These are phyloP conservation scores for Leccinellum luteum DNA, from an alignment of 768 basidiomycete genomes.

Conservation along the genomic window DNA sequence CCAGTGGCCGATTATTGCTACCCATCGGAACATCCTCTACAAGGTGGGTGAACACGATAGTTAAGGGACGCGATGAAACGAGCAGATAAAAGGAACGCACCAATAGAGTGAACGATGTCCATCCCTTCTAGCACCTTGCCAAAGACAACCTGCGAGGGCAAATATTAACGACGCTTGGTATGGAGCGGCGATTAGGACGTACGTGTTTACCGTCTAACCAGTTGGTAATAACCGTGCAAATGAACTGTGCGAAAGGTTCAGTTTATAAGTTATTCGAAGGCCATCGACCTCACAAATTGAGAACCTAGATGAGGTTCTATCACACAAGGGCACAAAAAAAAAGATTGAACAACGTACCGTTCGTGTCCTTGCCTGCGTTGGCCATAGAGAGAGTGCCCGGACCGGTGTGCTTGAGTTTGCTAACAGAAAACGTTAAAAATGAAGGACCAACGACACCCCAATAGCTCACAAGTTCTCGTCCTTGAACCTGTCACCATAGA, in stretches of 20 bases:
- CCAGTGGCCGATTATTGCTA: slow-evolving; percentile 64
- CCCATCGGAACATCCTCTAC: slow-evolving; percentile 76
- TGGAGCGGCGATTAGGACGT: slow-evolving; percentile 18
- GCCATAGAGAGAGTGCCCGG: slow-evolving; percentile 93
- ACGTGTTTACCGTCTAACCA: slow-evolving; percentile 94
- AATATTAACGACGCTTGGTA: neutral
- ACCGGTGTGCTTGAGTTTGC: slow-evolving; percentile 93
- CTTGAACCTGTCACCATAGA: slow-evolving; percentile 86
- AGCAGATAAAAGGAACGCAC: slow-evolving; percentile 39
- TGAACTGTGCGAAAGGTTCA: slow-evolving; percentile 59
- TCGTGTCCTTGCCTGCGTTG: slow-evolving; percentile 89
- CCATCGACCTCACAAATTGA: slow-evolving; percentile 66
- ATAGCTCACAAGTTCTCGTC: slow-evolving; percentile 90
- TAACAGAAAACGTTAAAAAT: slow-evolving; percentile 28
- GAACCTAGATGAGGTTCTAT: slow-evolving; percentile 50
- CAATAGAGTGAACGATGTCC: slow-evolving; percentile 78
- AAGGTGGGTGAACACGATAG: slow-evolving; percentile 9
- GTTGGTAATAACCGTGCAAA: slow-evolving; percentile 80
- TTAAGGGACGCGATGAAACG: neutral
- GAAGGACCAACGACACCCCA: neutral
- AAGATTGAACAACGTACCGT: slow-evolving; percentile 49
- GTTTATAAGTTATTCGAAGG: neutral
- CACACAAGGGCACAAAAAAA: neutral
- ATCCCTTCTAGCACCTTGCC: slow-evolving; percentile 91
- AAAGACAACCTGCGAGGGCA: slow-evolving; percentile 72